Conservation (phyloP, 371 early-diverging fungal species). For the Coemansia sp. region DNA sequence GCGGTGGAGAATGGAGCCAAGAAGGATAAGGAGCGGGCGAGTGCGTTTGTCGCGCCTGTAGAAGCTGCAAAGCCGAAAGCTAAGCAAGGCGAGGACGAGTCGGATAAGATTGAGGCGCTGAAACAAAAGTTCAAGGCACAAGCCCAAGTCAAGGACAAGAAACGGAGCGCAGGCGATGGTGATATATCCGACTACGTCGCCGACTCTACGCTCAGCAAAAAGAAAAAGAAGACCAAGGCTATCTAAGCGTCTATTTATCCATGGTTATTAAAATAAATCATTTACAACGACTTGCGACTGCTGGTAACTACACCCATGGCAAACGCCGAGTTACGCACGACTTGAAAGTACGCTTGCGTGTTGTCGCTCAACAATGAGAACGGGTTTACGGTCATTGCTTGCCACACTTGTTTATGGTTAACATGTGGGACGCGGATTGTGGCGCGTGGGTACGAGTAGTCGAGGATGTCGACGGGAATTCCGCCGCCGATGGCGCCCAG, state of each 20-base stretch:
- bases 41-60: constrained; percentile 76
- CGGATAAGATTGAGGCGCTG: constrained; percentile 39
- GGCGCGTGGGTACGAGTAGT: constrained; percentile 18
- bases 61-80: constrained; percentile 44
- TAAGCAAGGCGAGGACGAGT: constrained; percentile 9
- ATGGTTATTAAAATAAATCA: not conserved
- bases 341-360: constrained; percentile 25
- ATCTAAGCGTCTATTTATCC: no score
- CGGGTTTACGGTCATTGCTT: constrained; percentile 28
- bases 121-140: constrained; percentile 47
- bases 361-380: constrained; percentile 18
- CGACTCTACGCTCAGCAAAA: constrained; percentile 16
- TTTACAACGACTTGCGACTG: constrained; percentile 9
- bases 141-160: constrained; percentile 17
- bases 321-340: constrained; percentile 34
- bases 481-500: constrained; percentile 38
- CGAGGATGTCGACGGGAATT: constrained; percentile 28
- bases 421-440: constrained; percentile 31
- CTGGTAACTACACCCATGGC: constrained; percentile 32
- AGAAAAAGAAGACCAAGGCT: constrained; percentile 15
- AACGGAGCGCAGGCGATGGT: constrained; percentile 4
- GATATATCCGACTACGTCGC: constrained; percentile 20
- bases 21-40: constrained; percentile 63
- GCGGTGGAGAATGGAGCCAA: constrained; percentile 63
- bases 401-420: constrained; percentile 40